Conservation (phyloP, 2,329 filamentous ascomycete species). For the Trichoderma sp. region DNA sequence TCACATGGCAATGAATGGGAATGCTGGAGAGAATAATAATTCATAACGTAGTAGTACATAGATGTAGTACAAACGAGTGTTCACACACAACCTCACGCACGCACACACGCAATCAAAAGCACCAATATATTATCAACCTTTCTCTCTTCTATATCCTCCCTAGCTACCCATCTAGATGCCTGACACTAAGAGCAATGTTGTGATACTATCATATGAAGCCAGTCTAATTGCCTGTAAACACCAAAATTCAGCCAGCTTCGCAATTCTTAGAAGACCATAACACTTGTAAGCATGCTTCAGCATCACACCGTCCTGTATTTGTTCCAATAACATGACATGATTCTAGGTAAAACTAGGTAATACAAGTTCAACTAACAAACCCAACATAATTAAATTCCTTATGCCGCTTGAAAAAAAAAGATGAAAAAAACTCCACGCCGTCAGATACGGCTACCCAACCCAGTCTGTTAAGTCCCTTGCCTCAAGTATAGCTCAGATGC, state of each 20-base stretch:
- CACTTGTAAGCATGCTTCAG: neutral
- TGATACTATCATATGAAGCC: too few relatives aligned
- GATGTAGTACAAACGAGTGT: constrained; percentile 12
- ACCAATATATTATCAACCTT: neutral
- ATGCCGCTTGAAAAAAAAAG: constrained; percentile 15
- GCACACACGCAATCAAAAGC: neutral
- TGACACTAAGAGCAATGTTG: too few relatives aligned
- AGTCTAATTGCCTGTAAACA: too few relatives aligned
- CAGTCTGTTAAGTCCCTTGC: neutral
- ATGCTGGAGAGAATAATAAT: neutral
- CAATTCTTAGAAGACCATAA: too few relatives aligned
- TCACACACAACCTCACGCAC: neutral
- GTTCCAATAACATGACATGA: neutral
- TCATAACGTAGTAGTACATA: neutral
- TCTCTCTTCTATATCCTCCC: too few relatives aligned
- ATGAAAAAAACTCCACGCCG: constrained; percentile 15
- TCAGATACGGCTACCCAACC: neutral
- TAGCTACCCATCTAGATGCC: too few relatives aligned
- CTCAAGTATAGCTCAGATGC: neutral
- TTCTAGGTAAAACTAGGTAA: constrained; percentile 11
- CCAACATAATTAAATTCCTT: constrained; percentile 24
- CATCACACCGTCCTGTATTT: neutral
- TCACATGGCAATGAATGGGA: neutral
- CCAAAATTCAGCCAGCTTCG: too few relatives aligned
- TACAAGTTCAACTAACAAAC: constrained; percentile 4